Conservation (phyloP, 345 rosid species). For the Boechera stricta region DNA sequence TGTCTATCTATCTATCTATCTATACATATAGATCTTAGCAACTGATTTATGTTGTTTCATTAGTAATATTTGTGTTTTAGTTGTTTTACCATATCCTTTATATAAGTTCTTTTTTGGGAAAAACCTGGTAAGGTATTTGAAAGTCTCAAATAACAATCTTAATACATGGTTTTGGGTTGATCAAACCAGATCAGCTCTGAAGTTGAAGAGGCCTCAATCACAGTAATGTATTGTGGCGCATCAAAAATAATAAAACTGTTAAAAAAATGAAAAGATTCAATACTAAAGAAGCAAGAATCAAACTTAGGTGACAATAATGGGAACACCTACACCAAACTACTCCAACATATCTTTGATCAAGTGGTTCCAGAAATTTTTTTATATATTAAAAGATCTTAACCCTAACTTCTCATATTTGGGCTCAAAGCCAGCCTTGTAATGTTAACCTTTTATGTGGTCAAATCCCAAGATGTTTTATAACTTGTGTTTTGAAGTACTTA, state of each 20-base stretch:
- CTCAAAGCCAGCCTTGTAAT: not conserved
- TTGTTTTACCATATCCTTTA: not conserved
- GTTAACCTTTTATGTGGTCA: no score
- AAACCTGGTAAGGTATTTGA: not conserved
- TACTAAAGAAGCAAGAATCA: not conserved
- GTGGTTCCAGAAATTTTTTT: not conserved
- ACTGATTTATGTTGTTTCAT: not conserved
- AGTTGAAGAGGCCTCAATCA: not conserved
- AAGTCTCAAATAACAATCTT: not conserved
- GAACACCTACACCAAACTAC: not conserved
- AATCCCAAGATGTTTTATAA: no score
- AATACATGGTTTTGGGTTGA: not conserved
- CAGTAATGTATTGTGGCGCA: not conserved
- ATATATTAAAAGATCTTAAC: not conserved
- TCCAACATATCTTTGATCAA: not conserved
- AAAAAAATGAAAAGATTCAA: not conserved
- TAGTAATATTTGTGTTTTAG: not conserved
- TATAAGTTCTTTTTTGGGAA: not conserved
- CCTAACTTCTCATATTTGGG: not conserved
- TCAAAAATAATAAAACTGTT: not conserved
- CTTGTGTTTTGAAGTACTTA: no score
- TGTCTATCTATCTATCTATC: not conserved
- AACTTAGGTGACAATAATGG: constrained; percentile 1
- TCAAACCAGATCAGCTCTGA: not conserved
- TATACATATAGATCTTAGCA: not conserved